Evolutionary conservation across 2,329 filamentous ascomycete genomes (phyloP), one percentile per base, ranked within the genome.

Genomic region (Uncinocarpus reesii): DNA sequence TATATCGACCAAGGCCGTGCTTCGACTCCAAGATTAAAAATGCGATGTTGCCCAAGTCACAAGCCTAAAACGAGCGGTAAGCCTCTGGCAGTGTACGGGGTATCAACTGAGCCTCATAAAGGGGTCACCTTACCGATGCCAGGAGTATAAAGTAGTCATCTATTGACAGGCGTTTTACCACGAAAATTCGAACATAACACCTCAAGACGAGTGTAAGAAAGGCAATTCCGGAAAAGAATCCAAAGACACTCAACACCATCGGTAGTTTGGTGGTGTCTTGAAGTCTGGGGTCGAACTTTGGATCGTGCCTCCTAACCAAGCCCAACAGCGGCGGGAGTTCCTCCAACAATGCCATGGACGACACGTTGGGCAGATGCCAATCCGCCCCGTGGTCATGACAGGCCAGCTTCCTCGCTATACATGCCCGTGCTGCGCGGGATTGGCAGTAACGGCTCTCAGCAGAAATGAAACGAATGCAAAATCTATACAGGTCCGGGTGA

Each of bases 1-100:
- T 57, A 52, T 75, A 73, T 42, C 62, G 66, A 7, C 75, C 75
- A 6, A 77, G 58, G 2, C 73, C 75, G 49, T 71, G 60, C 3
- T 66, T 55, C 1, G 63, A 61, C 53, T 75, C 68, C 13, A 68
- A 60, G 5, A 70, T 58, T 50, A 76, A 74, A 49, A 68, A 73
- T 6, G 61, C 62, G 32, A 64, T 48, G 20, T 62, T 56, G 10
- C 53, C 56, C 18, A 57, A 48, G 3, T 57, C 54, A 29, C 57
- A 56, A 36, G 56, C 38, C 60, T 64, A 36, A 13, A 8, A 7
- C 10, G 20, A 24, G 2, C 20, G n/a, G 29, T 48, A 11, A 48
- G 44, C 10, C n/a, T n/a, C n/a, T 13, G 15, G 6, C 16, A 8
- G 13, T 7, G 15, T 21, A 15, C 15, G 26, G 24, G 20, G 11